Evolutionary conservation across 768 basidiomycete genomes (phyloP).

Genomic region (Pisolithus albus): DNA sequence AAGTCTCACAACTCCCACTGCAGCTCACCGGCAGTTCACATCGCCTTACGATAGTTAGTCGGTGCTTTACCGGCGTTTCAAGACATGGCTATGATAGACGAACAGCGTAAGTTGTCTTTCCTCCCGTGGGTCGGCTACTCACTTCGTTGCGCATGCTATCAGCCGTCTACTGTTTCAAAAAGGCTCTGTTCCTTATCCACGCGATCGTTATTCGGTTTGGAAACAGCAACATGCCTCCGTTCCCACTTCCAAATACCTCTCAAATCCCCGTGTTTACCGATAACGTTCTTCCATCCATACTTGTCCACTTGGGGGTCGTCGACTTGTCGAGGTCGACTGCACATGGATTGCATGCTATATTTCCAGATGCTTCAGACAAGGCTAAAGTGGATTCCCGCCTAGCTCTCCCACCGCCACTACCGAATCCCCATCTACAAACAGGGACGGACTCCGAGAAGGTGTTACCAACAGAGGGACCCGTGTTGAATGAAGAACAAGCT

Average conservation of each 20-base stretch:
- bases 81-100: conserved; percentile 66
- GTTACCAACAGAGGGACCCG: conserved; percentile 42
- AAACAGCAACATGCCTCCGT: conserved; percentile 41
- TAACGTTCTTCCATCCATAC: conserved; percentile 79
- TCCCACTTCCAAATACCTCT: conserved; percentile 56
- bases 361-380: conserved; percentile 40
- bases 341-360: conserved; percentile 38
- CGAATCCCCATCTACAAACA: conserved; percentile 2
- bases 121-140: background rate
- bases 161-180: conserved; percentile 90
- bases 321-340: conserved; percentile 47
- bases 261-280: conserved; percentile 67
- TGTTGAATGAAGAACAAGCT: conserved; percentile 53
- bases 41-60: conserved; percentile 45
- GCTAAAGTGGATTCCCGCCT: conserved; percentile 38
- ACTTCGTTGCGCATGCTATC: background rate
- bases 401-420: conserved; percentile 16
- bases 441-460: conserved; percentile 12
- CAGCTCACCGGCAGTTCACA: conserved; percentile 2
- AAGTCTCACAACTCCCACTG: conserved; percentile 13
- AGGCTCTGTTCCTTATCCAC: conserved; percentile 77
- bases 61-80: conserved; percentile 74
- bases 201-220: conserved; percentile 64
- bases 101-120: conserved; percentile 41
- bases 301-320: conserved; percentile 70